Evolutionary conservation across 2,329 filamentous ascomycete species (phyloP), one percentile per base, ranked within the genome.

Genomic region (Aspergillus jensenii): DNA sequence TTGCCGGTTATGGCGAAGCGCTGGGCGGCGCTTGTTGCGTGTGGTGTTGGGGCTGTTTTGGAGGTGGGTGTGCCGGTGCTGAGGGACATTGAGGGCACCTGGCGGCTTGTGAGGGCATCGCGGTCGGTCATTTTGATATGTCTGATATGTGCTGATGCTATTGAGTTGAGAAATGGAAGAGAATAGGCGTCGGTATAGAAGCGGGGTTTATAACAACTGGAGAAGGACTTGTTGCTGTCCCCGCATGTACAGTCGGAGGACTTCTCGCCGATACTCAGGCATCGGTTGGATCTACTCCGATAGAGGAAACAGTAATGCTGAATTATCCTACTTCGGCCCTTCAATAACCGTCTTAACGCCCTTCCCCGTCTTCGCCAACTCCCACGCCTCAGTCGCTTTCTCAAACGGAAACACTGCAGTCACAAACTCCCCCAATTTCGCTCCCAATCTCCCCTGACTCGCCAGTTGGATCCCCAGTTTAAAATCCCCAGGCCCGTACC

Each of bases 361-460:
- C 37, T 55, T 44, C 7, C 58, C 58, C 19, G 53, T 19, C 35
- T 33, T 39, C 5, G 54, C 67, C 45, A 54, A 61, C 53, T 70
- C 67, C 68, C 68, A 73, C 23, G 71, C 71, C 33, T 70, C 61
- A 21, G 66, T 60, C 14, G 69, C 66, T 23, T 65, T 60, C 44
- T 74, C 69, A 52, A 73, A 70, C 3, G 63, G 65, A 31, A 67
- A n/a, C 56, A 61, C 11, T 59, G 58, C 17, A 71, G 63, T 37
- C 78, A 66, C 76, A 45, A 65, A 14, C 66, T 69, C 48, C 68
- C 62, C 14, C n/a, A 43, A 5, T 15, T 17, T 43, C 40, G 17
- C 8, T 43, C 40, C 19, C 35, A 37, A 37, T n/a, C 35, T 2
- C 1, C 35, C 35, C 14, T n/a, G 27, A 4, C 27, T 11, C 2